Percentiles rank a stretch among this genome's conserved stretches.
phyloP scores from a whole-genome alignment of 2,329 filamentous ascomycete species.

The Fonsecaea monophora region DNA sequence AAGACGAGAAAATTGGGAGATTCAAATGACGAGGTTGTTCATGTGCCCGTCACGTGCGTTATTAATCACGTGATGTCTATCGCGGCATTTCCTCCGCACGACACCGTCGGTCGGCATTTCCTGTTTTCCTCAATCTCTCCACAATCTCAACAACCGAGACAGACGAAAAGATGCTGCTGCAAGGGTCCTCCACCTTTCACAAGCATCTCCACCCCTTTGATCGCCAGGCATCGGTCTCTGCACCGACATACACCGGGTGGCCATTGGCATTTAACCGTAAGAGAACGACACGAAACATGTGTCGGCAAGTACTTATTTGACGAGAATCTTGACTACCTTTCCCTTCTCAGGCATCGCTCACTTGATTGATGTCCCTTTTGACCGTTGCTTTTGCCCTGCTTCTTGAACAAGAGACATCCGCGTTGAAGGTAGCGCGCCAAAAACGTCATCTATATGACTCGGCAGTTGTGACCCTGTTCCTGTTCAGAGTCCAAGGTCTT shows the following conservation, averaged over 20 bases:
- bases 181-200: conserved; percentile 9
- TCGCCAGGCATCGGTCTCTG: conserved; percentile 8
- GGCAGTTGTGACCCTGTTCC: not conserved
- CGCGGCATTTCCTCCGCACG: not conserved
- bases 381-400: not conserved
- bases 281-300: conserved; percentile 3
- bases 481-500: not conserved
- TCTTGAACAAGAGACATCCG: not conserved
- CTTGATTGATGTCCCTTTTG: conserved; percentile 5
- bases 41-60: not conserved
- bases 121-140: conserved; percentile 3
- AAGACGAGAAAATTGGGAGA: not conserved
- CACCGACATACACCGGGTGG: conserved; percentile 20
- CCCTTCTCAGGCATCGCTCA: not conserved
- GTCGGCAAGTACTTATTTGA: conserved; percentile 8
- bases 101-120: conserved; percentile 6
- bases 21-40: not conserved
- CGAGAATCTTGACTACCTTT: not conserved
- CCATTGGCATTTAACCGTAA: conserved; percentile 24
- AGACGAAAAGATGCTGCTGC: not conserved
- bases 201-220: conserved; percentile 11
- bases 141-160: not conserved
- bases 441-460: not conserved
- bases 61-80: too few relatives aligned
- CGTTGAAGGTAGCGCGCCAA: not conserved